These are phyloP conservation scores for Geosmithia putterillii DNA, from an alignment of 2,329 filamentous ascomycete genomes.

Conservation along the genomic window DNA sequence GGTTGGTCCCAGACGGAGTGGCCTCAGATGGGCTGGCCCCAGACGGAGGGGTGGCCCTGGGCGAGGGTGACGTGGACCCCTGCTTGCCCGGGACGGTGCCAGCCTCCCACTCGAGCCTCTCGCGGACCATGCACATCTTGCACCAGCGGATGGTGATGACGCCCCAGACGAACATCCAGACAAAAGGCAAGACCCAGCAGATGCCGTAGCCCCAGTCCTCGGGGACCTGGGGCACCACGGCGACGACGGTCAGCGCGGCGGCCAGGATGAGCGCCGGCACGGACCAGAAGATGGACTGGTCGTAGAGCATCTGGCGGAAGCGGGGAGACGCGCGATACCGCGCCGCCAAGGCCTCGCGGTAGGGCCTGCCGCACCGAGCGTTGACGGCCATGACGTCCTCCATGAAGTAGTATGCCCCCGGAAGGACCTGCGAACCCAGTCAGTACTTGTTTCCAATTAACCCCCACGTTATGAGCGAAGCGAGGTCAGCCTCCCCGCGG, in stretches of 20 bases:
- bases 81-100: constrained; percentile 5
- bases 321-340: constrained; percentile 27
- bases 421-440: constrained; percentile 36
- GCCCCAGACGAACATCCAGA: constrained; percentile 22
- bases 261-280: constrained; percentile 24
- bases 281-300: constrained; percentile 27
- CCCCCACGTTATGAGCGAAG: too few species aligned
- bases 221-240: constrained; percentile 19
- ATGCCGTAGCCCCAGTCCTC: constrained; percentile 22
- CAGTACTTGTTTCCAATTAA: too few species aligned
- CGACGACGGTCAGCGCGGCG: constrained; percentile 20
- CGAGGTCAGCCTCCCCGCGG: too few species aligned
- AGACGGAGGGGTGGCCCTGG: constrained; percentile 1
- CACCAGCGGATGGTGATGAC: constrained; percentile 21
- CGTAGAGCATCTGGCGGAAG: constrained; percentile 26
- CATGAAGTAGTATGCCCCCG: constrained; percentile 51
- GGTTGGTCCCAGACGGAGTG: too few species aligned
- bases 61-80: too few species aligned
- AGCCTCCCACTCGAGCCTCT: constrained; percentile 23
- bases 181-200: constrained; percentile 25
- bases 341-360: constrained; percentile 26
- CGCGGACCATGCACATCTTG: constrained; percentile 21
- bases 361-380: constrained; percentile 38
- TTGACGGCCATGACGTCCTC: constrained; percentile 59
- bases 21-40: not conserved